Percentiles rank a stretch among this genome's conserved stretches.
Evolutionary conservation across 2,329 filamentous ascomycete genomes (phyloP).

Genomic region (Paracoccidioides lutzii): DNA sequence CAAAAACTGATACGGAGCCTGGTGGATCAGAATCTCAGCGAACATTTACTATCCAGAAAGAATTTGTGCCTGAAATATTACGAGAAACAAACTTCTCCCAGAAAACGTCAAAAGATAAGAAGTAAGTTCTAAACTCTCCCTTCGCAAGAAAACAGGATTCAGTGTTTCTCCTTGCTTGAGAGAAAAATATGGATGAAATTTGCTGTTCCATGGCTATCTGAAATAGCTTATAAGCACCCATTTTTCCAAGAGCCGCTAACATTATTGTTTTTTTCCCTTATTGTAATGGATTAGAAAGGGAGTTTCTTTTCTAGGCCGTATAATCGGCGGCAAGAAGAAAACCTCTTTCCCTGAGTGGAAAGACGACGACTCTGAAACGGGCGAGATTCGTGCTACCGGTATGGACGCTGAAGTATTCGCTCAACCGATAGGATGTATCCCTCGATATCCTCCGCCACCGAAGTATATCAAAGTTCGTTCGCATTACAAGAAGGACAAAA

Average conservation of each 20-base stretch:
- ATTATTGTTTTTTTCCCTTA: neutral
- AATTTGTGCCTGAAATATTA: conserved; percentile 16
- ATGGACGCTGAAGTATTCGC: conserved; percentile 74
- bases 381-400: conserved; percentile 60
- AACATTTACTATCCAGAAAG: conserved; percentile 16
- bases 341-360: conserved; percentile 36
- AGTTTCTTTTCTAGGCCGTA: conserved; percentile 76
- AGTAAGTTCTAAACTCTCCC: conserved; percentile 36
- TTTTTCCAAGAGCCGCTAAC: neutral
- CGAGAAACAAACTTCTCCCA: conserved; percentile 12
- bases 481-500: conserved; percentile 65
- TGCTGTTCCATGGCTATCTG: neutral
- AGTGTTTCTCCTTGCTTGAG: conserved; percentile 2
- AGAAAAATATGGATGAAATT: neutral
- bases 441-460: conserved; percentile 75
- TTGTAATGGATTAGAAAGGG: conserved; percentile 51
- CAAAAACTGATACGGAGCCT: conserved; percentile 31
- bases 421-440: conserved; percentile 68
- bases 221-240: neutral
- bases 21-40: conserved; percentile 25
- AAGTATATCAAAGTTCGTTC: conserved; percentile 78
- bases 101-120: conserved; percentile 47
- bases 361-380: conserved; percentile 56
- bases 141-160: conserved; percentile 1
- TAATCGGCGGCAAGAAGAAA: conserved; percentile 67